Conservation (phyloP, 495 filamentous ascomycete species). For the Tuber brumale region DNA sequence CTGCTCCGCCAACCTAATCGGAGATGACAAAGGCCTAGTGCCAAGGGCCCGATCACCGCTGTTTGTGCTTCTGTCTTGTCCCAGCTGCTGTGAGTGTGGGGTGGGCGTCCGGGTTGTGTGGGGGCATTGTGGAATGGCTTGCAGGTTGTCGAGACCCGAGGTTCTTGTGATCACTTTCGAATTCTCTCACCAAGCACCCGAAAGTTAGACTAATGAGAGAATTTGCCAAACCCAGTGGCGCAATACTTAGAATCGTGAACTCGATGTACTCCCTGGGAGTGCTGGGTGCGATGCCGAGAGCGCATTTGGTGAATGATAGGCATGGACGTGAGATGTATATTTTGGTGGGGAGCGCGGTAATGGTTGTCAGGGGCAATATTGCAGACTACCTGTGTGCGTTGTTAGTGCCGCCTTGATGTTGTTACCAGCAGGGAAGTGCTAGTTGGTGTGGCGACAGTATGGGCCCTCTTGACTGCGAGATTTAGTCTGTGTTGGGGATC, state of each 20-base stretch:
- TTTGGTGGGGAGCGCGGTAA: conserved; percentile 53
- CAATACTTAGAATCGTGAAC: conserved; percentile 29
- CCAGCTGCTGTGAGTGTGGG: conserved; percentile 63
- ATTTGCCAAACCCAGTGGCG: conserved; percentile 43
- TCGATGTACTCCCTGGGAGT: conserved; percentile 35
- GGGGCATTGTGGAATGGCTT: conserved; percentile 64
- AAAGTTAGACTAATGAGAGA: conserved; percentile 27
- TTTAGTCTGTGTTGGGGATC: conserved; percentile 54
- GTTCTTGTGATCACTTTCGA: conserved; percentile 48
- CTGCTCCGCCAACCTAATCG: conserved; percentile 23
- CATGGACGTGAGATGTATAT: conserved; percentile 54
- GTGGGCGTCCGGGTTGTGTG: conserved; percentile 65
- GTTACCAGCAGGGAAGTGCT: neutral
- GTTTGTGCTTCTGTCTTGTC: conserved; percentile 56
- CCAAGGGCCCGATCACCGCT: conserved; percentile 56
- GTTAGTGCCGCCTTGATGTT: conserved; percentile 42
- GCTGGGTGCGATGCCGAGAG: conserved; percentile 51
- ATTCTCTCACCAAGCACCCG: neutral
- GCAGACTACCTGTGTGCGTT: conserved; percentile 49
- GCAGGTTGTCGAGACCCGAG: conserved; percentile 56
- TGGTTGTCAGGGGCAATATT: conserved; percentile 55
- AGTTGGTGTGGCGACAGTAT: conserved; percentile 35
- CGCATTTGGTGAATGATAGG: conserved; percentile 53
- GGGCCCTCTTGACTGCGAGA: conserved; percentile 60
- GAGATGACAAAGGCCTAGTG: conserved; percentile 46